phyloP scores from a whole-genome alignment of 345 rosid species.

The Ailanthus altissimus region DNA sequence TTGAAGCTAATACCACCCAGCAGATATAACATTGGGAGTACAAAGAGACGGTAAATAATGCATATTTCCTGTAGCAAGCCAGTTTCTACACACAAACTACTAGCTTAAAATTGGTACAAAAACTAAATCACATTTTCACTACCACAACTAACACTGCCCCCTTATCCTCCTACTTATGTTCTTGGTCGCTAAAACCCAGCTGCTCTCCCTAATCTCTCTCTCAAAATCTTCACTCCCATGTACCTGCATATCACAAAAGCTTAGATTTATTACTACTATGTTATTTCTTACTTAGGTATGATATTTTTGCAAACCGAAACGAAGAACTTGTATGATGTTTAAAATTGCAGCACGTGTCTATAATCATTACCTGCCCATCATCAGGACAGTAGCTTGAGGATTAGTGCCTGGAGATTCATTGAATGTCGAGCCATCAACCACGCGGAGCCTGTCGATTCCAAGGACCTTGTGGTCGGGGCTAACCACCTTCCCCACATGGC shows the following conservation, averaged over 20 bases:
- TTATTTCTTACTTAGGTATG: not conserved
- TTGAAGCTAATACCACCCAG: too few species aligned
- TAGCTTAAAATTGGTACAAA: conserved; percentile 11
- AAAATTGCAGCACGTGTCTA: not conserved
- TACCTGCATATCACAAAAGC: conserved; percentile 56
- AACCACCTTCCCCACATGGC: conserved; percentile 85
- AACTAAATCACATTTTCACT: conserved; percentile 6
- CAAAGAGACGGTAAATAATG: not conserved
- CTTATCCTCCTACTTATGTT: conserved; percentile 2
- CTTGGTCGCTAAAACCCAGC: conserved; percentile 48
- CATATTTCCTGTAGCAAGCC: conserved; percentile 7
- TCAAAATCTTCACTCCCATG: conserved; percentile 83
- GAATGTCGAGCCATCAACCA: conserved; percentile 83
- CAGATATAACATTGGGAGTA: not conserved
- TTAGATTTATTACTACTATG: not conserved
- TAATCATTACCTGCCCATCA: conserved; percentile 88
- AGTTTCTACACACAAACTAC: conserved; percentile 13
- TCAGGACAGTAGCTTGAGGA: conserved; percentile 95
- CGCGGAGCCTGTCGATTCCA: conserved; percentile 67
- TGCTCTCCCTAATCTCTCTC: conserved; percentile 61
- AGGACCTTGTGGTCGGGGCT: conserved; percentile 52
- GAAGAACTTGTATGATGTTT: not conserved
- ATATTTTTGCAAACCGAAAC: not conserved
- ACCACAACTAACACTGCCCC: conserved; percentile 10
- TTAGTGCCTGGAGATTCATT: conserved; percentile 90